These are phyloP conservation scores for Plasmodium relictum DNA, from an alignment of 169 alveolate genomes.

Conservation along the genomic window DNA sequence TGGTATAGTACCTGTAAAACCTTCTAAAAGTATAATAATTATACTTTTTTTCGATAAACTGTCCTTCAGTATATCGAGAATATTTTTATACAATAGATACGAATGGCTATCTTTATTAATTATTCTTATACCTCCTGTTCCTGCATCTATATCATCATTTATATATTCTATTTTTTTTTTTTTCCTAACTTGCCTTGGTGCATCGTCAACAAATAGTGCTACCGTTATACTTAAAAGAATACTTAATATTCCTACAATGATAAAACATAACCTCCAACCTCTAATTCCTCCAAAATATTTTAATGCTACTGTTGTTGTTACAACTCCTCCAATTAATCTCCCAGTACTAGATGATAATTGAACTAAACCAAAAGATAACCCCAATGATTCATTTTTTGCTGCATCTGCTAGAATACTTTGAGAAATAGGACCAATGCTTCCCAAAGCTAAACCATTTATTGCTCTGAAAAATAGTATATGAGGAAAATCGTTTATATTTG, in stretches of 20 bases:
- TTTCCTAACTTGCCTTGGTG: slow-evolving; percentile 81
- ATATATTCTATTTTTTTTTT: slow-evolving; percentile 26
- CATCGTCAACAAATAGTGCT: slow-evolving; percentile 87
- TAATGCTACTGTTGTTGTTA: slow-evolving; percentile 88
- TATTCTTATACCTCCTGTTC: background rate
- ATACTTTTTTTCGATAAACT: slow-evolving; percentile 74
- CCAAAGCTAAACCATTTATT: slow-evolving; percentile 88
- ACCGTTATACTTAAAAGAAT: slow-evolving; percentile 82
- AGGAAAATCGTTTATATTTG: slow-evolving; percentile 85
- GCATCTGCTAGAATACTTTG: slow-evolving; percentile 90
- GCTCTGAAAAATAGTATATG: slow-evolving; percentile 87
- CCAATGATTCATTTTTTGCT: slow-evolving; percentile 81
- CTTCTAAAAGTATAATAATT: slow-evolving; percentile 81
- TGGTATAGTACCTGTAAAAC: slow-evolving; percentile 92
- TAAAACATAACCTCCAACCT: slow-evolving; percentile 90
- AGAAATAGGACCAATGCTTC: slow-evolving; percentile 90
- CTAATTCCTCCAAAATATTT: slow-evolving; percentile 82
- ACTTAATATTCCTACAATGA: slow-evolving; percentile 86
- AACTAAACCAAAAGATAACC: slow-evolving; percentile 89
- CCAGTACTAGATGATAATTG: slow-evolving; percentile 89
- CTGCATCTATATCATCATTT: slow-evolving; percentile 7
- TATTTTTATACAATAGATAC: slow-evolving; percentile 65
- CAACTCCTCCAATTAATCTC: slow-evolving; percentile 89
- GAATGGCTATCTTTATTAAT: slow-evolving; percentile 12
- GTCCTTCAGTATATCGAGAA: slow-evolving; percentile 42